A percentile compares a stretch with the other conserved stretches of the same genome.
Conservation (phyloP, 495 filamentous ascomycete species). For the Clohesyomyces aquaticus region DNA sequence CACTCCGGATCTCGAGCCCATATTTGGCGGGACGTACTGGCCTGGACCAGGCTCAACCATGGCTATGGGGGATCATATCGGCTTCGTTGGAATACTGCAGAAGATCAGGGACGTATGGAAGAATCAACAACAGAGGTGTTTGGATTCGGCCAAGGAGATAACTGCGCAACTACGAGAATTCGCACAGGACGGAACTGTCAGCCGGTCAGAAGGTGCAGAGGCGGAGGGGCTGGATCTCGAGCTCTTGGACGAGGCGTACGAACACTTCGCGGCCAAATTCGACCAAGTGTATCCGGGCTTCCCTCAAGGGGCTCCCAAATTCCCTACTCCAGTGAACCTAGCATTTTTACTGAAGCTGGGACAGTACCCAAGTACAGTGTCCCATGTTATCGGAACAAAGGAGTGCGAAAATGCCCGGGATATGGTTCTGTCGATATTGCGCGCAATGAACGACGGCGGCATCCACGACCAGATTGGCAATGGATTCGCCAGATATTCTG, state of each 20-base stretch:
- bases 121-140: conserved; percentile 78
- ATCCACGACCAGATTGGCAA: conserved; percentile 92
- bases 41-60: conserved; percentile 69
- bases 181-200: conserved; percentile 80
- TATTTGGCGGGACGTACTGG: conserved; percentile 98
- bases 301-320: conserved; percentile 73
- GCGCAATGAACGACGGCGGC: conserved; percentile 81
- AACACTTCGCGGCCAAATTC: conserved; percentile 76
- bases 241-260: conserved; percentile 85
- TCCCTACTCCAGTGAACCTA: conserved; percentile 85
- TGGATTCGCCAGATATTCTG: conserved; percentile 88
- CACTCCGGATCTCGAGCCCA: conserved; percentile 87
- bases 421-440: conserved; percentile 83
- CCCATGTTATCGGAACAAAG: conserved; percentile 80
- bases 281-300: conserved; percentile 83
- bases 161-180: conserved; percentile 80
- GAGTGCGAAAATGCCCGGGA: conserved; percentile 73
- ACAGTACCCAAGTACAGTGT: conserved; percentile 70
- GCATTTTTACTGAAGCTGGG: conserved; percentile 78
- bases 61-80: conserved; percentile 58
- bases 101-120: conserved; percentile 83
- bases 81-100: conserved; percentile 79
- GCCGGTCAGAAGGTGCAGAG: conserved; percentile 52
- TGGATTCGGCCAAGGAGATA: conserved; percentile 80
- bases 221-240: conserved; percentile 78